Base-by-base conservation (phyloP, 2,329 filamentous ascomycete species). In the Talaromyces sp. region DNA sequence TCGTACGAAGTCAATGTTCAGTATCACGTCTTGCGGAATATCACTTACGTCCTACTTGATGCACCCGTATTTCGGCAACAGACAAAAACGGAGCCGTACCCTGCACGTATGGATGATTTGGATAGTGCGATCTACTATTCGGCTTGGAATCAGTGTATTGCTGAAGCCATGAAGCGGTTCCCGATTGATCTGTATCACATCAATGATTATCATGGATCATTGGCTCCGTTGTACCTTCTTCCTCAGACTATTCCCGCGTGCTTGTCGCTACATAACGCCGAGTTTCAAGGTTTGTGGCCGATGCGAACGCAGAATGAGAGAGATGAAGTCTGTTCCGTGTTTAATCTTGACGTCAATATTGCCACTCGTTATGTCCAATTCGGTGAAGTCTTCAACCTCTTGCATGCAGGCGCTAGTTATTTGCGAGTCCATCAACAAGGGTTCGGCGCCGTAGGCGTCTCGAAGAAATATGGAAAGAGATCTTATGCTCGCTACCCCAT, bases 111-210 rank as follows among this genome's bases (percentile, higher is more conserved):
- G 88, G 88, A 90, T 72, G 87, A 90, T 71, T 80, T 90, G 62
- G 86, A 88, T 67, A 87, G 84, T 68, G 88, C 88, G 13, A 85
- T 90, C 56, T 88, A 89, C 75, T 90, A 90, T 72, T 89, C 86
- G 2, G 87, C 86, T 2, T 90, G 88, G 88, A 90, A 90, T 68
- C 85, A 87, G 73, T 90, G 88, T 72, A 89, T 90, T 69, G 86
- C 87, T 8, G 82, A 87, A 69, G 78, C 86, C 1, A 84, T 89
- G 68, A 82, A 83, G 64, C 84, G 88, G 17, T 90, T 90, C 72
- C 82, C 84, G 0, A 79, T 87, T 66, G 85, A 88, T 69, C 72
- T 89, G n/a, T 89, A 89, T 73, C 87, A 89, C 71, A 86, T 88
- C 73, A 89, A 89, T 74, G 87, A 87, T 71, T 89, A 88, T 71